Base-by-base conservation (phyloP, 768 basidiomycete genomes). In the Suillus tomentosus region DNA sequence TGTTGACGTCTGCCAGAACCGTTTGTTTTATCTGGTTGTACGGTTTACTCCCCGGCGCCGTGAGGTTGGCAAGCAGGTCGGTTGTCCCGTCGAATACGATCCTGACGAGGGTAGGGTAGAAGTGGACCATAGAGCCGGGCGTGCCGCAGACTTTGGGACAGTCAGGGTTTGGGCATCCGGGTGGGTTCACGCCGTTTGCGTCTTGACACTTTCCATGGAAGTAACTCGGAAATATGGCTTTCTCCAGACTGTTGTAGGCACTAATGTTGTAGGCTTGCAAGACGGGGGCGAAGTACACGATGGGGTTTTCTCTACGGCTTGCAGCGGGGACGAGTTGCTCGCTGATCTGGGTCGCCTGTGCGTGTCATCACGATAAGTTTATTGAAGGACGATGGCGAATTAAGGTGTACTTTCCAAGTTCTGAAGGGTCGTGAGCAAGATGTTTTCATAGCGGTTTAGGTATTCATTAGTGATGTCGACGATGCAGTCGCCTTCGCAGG, bases 121-220 rank as follows among this genome's bases (percentile, higher is more conserved):
- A 89, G 75, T 91, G 89, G 11, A 89, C 83, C 67, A 93, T 75
- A 3, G 90, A 92, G 11, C 91, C 90, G n/a, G 91, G 89, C 6
- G 91, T 92, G 70, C 91, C 90, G 66, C 91, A 92, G 39, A 91
- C 84, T 62, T 91, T 83, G 24, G 89, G 85, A 71, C 91, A 93
- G 70, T 92, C 85, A 42, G 90, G 89, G 67, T 92, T 90, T 10
- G 91, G 91, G 68, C 91, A 92, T 27, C 91, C 91, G 2, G 76
- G 60, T 17, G 90, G 91, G 47, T 89, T 83, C 62, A 80, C 75
- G 48, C 85, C 84, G 51, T 83, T 77, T 27, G 79, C 68, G 56
- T 70, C 70, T 71, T 83, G 82, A 69, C 91, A 92, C 75, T 90
- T 92, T 62, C 91, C 91, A 66, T 92, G 91, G 73, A 93, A 93